phyloP scores from a whole-genome alignment of 192 early-diverging fungal species.

The Paraglomus brasilianum region DNA sequence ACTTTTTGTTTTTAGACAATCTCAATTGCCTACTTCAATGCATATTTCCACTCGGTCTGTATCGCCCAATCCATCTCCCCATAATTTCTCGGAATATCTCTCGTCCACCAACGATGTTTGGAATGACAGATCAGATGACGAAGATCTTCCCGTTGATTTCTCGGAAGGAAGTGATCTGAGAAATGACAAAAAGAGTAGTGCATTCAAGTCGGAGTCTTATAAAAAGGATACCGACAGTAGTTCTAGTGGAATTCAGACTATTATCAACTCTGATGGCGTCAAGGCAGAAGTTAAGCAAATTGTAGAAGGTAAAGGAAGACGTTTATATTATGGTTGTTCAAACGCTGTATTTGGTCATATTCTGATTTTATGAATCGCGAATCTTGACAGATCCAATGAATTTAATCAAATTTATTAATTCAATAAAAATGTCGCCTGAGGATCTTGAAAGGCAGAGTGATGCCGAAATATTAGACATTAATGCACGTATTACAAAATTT shows the following conservation, averaged over 20 bases:
- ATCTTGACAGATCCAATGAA: conserved; percentile 37
- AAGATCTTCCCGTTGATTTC: conserved; percentile 16
- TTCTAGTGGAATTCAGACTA: not conserved
- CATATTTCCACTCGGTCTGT: conserved; percentile 4
- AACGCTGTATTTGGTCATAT: too few relatives aligned
- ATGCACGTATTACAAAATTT: conserved; percentile 38
- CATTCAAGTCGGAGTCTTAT: not conserved
- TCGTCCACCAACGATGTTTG: conserved; percentile 47
- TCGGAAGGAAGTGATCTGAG: not conserved
- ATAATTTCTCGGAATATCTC: conserved; percentile 40
- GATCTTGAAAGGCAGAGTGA: conserved; percentile 32
- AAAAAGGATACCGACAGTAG: not conserved
- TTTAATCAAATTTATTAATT: conserved; percentile 36
- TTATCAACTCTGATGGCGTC: not conserved
- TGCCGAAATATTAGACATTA: conserved; percentile 38
- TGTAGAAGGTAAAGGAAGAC: conserved; percentile 6
- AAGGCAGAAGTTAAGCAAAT: conserved; percentile 17
- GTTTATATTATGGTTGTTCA: too few relatives aligned
- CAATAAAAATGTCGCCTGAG: conserved; percentile 35
- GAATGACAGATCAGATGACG: conserved; percentile 39
- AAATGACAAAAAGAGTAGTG: not conserved
- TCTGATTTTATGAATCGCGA: too few relatives aligned
- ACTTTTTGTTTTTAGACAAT: not conserved
- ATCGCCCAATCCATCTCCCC: conserved; percentile 15
- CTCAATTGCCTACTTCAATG: not conserved